phyloP scores from a whole-genome alignment of 2,329 filamentous ascomycete species.

The Penicillium freii region DNA sequence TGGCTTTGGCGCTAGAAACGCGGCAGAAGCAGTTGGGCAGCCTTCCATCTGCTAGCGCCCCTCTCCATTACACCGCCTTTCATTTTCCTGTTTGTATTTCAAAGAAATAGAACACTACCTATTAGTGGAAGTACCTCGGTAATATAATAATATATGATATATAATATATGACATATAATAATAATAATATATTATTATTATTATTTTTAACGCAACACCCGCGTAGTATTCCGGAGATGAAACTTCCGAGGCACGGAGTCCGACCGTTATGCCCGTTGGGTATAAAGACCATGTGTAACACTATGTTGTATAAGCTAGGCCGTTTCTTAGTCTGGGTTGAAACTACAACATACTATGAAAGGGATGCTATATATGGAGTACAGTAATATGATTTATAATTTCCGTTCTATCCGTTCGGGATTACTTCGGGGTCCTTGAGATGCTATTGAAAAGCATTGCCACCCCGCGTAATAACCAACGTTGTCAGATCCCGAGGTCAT shows the following conservation, averaged over 20 bases:
- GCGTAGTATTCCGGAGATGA: background rate
- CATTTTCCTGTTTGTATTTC: background rate
- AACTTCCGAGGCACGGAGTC: conserved; percentile 5
- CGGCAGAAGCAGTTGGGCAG: conserved; percentile 29
- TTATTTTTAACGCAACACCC: background rate
- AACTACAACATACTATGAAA: background rate
- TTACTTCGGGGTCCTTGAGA: background rate
- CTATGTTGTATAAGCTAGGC: background rate
- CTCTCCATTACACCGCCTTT: background rate
- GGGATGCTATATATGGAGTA: background rate
- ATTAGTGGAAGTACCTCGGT: background rate
- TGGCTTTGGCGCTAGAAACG: conserved; percentile 35
- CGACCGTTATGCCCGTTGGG: background rate
- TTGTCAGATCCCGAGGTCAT: background rate
- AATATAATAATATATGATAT: background rate
- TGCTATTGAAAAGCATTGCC: background rate
- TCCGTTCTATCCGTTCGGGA: background rate
- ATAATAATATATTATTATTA: too few species aligned
- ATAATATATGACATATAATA: too few species aligned
- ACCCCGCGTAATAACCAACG: background rate
- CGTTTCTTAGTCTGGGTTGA: background rate
- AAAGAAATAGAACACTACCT: background rate
- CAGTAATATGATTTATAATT: background rate
- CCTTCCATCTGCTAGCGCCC: background rate
- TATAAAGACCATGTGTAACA: background rate